Conservation (phyloP, 2,329 filamentous ascomycete genomes). For the Fusarium armeniacum region DNA sequence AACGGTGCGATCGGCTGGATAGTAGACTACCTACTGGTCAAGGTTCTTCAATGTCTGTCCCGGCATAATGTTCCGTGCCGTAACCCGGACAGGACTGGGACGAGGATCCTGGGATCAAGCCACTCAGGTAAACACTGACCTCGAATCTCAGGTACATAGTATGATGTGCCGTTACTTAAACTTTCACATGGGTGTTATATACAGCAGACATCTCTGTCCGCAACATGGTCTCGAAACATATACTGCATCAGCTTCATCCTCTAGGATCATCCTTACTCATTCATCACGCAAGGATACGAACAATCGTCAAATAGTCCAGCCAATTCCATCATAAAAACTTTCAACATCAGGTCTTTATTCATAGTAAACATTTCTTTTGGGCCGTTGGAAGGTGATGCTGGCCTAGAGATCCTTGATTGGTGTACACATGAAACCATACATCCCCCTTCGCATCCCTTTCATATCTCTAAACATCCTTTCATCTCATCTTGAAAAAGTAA, state of each 20-base stretch:
- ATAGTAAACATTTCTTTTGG: slow-evolving; percentile 17
- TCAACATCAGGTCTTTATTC: slow-evolving; percentile 3
- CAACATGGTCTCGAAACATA: slow-evolving; percentile 18
- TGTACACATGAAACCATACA: slow-evolving; percentile 37
- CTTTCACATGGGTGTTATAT: slow-evolving; percentile 17
- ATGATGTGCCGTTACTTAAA: slow-evolving; percentile 5
- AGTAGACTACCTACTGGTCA: neutral
- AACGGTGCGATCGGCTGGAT: neutral
- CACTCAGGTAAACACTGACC: slow-evolving; percentile 6
- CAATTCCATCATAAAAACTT: slow-evolving; percentile 14
- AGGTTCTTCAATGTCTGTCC: slow-evolving; percentile 8
- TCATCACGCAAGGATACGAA: neutral
- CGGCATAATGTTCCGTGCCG: slow-evolving; percentile 15
- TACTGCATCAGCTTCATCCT: slow-evolving; percentile 23
- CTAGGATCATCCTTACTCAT: slow-evolving; percentile 7
- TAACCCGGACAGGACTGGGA: neutral
- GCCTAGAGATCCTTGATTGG: slow-evolving; percentile 7
- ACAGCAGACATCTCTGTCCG: neutral
- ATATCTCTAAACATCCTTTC: slow-evolving; percentile 32
- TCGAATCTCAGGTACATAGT: neutral
- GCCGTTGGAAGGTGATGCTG: slow-evolving; percentile 9
- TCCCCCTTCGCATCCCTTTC: slow-evolving; percentile 15
- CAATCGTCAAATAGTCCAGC: slow-evolving; percentile 9
- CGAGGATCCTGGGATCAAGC: slow-evolving; percentile 7
- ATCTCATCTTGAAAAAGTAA: slow-evolving; percentile 21